Evolutionary conservation across 2,329 filamentous ascomycete species (phyloP), one percentile per base, ranked within the genome.

Genomic region (Zasmidium angulare): DNA sequence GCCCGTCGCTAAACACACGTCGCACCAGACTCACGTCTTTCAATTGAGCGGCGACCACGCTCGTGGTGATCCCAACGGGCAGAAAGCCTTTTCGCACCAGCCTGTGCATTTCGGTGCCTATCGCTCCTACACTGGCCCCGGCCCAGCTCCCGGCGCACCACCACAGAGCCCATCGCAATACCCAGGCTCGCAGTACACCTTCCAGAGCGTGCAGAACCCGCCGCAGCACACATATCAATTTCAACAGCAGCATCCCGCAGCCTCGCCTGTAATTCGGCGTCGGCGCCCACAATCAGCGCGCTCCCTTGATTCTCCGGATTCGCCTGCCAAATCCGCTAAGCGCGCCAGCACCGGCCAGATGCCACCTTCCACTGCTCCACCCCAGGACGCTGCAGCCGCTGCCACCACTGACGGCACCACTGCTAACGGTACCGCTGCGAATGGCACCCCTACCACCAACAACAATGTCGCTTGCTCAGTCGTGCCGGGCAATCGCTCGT

Each of bases 401-500:
- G 11, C 4, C 26, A 29, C 26, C 26, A 29, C 26, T 29, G 11
- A 29, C 26, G 11, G 6, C 26, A 29, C 26, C 26, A 29, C 26
- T 29, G 26, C 4, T 11, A 29, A 11, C 11, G 11, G 26, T 11
- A 29, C 4, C 43, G 14, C 14, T 49, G 20, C 36, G 3, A 43
- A 43, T 43, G 36, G 36, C 36, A 54, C 31, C 22, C 12, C 46
- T 36, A 17, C 31, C 20, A 46, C 46, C n/a, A n/a, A 55, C 6
- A 23, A 40, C 14, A 46, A 26, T n/a, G 53, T 36, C n/a, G 40
- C 23, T n/a, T 40, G 43, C n/a, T 46, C 53, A 6, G 43, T 46
- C 22, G 47, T 46, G n/a, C 47, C 58, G 2, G 46, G 21, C 31
- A 60, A 49, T n/a, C 36, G 60, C 24, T 11, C 85, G 0, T 95